Base-by-base conservation (phyloP, 1,139 yeast species). In the Protomyces arabidopsidicola region DNA sequence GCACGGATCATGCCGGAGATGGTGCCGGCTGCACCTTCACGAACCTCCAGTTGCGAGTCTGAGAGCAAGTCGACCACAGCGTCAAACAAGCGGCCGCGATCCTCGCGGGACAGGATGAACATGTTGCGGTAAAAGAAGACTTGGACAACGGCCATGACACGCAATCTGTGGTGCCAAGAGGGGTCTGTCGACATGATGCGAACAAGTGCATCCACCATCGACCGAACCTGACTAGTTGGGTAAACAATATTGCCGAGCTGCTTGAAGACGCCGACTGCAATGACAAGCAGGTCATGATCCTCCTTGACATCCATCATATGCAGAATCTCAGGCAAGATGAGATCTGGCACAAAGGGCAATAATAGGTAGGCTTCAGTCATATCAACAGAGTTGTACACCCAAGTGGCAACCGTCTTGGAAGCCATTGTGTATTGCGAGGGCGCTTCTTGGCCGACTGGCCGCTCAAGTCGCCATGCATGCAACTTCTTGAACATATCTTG, bases 1-100 rank as follows among this genome's bases (percentile, higher is more conserved):
- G 90, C 85, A 70, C 93, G 90, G 54, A 93, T 82, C 68, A 93
- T 82, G 8, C 95, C 93, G 0, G 96, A 83, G 35, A 95, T 78
- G 0, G 93, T 88, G 6, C 80, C 80, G 0, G 96, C 84, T 0
- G 95, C 90, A 3, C 84, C 78, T 65, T 85, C 88, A 65, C 98
- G 79, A 0, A 93, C 88, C 67, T 90, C 95, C 20, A 87, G 75
- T 74, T 84, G 81, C 38, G 82, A 81, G 72, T 87, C 88, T 67
- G 81, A 82, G 58, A 91, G 74, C 70, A 84, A 76, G 2, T 77
- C 74, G 38, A 81, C 79, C 1, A 88, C 83, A 59, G 84, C 77
- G 2, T 77, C 75, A 38, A 89, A 77, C 24, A 93, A 76, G 48
- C 74, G 71, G 14, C 72, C 71, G 64, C 88, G 78, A 70, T 88